Conservation (phyloP, 108 stramenopile species). For the Nannochloropsis oceanica region DNA sequence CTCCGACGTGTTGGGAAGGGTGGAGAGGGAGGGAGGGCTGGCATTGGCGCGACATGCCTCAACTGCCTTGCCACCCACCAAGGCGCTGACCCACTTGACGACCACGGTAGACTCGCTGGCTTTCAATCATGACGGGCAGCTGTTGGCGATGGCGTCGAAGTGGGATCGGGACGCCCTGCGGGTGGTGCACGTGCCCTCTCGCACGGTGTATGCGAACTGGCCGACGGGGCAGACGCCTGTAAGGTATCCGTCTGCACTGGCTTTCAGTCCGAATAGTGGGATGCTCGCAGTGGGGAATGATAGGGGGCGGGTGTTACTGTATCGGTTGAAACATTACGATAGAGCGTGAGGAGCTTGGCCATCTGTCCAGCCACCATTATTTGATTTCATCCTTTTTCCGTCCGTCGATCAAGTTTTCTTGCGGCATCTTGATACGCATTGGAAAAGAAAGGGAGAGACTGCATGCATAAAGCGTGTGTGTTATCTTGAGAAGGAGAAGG, state of each 20-base stretch:
- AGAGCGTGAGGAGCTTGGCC: background rate
- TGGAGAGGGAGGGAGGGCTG: background rate
- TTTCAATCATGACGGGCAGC: conserved; percentile 70
- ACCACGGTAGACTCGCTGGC: conserved; percentile 52
- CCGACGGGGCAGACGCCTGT: conserved; percentile 90
- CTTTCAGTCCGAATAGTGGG: conserved; percentile 74
- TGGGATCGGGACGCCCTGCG: conserved; percentile 66
- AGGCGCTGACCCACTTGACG: conserved; percentile 73
- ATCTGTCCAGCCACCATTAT: too few species aligned
- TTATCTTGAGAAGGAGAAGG: too few species aligned
- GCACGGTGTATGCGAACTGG: conserved; percentile 93
- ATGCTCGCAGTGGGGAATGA: conserved; percentile 85
- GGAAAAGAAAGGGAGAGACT: too few species aligned
- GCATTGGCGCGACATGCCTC: background rate
- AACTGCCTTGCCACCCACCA: conserved; percentile 37
- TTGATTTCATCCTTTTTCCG: too few species aligned
- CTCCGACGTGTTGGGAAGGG: background rate
- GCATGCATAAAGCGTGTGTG: too few species aligned
- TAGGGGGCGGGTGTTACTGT: conserved; percentile 80
- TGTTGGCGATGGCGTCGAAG: conserved; percentile 71
- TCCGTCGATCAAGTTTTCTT: too few species aligned
- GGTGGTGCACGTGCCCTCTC: conserved; percentile 67
- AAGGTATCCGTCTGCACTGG: conserved; percentile 67
- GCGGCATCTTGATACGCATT: too few species aligned
- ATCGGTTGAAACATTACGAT: conserved; percentile 44